A percentile compares a stretch with the other conserved stretches of the same genome.
Conservation (phyloP, 2,329 filamentous ascomycete genomes). For the Calonectria pteridis region DNA sequence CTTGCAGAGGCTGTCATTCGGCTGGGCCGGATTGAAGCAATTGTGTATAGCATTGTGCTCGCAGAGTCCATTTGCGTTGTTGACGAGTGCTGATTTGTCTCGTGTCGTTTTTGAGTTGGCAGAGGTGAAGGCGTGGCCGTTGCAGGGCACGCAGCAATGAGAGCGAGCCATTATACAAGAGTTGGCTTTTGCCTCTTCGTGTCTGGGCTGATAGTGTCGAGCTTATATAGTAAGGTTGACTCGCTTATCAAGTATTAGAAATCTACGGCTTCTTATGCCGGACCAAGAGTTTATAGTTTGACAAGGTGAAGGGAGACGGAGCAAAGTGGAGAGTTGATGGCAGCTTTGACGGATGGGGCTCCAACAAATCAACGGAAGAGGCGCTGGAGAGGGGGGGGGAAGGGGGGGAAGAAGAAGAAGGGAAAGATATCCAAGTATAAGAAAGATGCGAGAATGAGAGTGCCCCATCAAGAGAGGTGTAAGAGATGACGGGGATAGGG, state of each 20-base stretch:
- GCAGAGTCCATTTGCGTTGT: constrained; percentile 40
- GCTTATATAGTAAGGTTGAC: not conserved
- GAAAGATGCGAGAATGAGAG: not conserved
- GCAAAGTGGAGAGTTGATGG: not conserved
- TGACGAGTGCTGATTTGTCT: constrained; percentile 27
- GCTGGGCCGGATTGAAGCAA: constrained; percentile 35
- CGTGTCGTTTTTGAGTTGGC: constrained; percentile 7
- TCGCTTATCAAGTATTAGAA: not conserved
- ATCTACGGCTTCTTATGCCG: not conserved
- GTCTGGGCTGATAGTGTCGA: not conserved
- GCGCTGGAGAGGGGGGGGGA: not conserved
- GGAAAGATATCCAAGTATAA: not conserved
- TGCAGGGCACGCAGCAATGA: not conserved
- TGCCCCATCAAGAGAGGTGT: not conserved
- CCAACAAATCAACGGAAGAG: constrained; percentile 1
- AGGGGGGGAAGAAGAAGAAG: not conserved
- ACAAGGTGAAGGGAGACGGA: not conserved
- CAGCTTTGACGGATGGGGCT: not conserved
- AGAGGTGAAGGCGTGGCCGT: not conserved
- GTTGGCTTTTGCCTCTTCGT: not conserved
- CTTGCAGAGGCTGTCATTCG: constrained; percentile 37
- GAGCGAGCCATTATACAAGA: constrained; percentile 19
- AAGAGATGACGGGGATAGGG: not conserved
- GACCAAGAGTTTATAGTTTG: constrained; percentile 9
- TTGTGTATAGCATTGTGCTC: constrained; percentile 42